Evolutionary conservation across 164 flowering plant species (phyloP), one percentile per base, ranked within the genome.

Genomic region (Berberis thunbergii): DNA sequence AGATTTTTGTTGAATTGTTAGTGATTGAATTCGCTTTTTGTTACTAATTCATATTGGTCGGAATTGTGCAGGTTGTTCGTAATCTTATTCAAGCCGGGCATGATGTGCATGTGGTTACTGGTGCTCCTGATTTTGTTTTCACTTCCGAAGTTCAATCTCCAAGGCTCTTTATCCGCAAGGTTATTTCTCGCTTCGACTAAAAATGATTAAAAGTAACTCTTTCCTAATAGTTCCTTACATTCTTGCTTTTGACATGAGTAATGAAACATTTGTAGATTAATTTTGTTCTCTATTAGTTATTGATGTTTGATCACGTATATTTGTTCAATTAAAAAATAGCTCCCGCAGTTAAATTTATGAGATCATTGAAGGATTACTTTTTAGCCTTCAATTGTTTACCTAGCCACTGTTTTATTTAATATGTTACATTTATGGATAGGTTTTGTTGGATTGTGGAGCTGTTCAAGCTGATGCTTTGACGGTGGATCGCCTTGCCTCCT

Each of bases 401-500:
- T 26, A 26, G 26, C 26, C 26, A 26, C 26, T 26, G 26, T 26
- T 26, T 26, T 26, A 26, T 26, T 26, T 26, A 26, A 26, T 26
- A 26, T 26, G 0, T 26, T 26, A 26, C 26, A 26, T 26, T 46
- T 56, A 7, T 39, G 49, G 48, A 60, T 71, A 93, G 98, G 92
- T 93, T 46, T 76, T 94, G 61, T 73, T 94, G 63, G 99, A 94
- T 49, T 94, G 97, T 74, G 99, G 99, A 69, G 99, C 99, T 41
- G 97, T 94, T 63, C 99, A 94, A 76, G 91, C 99, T 54, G 99
- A 94, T 85, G 97, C 99, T 46, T 74, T 94, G 70, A 94, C 99
- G 4, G 99, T 94, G 54, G 99, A 94, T 73, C 91, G 96, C 54
- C 89, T 91, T 71, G 99, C 97, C 13, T 94, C 99, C 56, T 76